Conservation (phyloP, 2,329 filamentous ascomycete species). For the Colletotrichum tanaceti region DNA sequence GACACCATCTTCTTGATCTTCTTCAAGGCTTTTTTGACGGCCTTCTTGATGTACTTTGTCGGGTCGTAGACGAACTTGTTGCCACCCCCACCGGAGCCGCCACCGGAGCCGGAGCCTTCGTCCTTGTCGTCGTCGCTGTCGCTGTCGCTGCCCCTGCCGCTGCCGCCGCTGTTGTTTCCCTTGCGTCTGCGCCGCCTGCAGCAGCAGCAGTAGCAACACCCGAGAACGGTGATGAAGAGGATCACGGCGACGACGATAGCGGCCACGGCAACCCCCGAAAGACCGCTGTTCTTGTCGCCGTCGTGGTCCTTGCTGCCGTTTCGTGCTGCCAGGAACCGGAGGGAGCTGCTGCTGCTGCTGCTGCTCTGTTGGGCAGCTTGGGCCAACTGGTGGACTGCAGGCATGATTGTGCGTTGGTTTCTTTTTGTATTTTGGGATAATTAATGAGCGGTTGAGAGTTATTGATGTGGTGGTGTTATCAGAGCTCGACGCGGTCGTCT, state of each 20-base stretch:
- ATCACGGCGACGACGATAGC: conserved; percentile 11
- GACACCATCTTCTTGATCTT: conserved; percentile 35
- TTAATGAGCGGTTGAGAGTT: neutral
- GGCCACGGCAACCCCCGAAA: conserved; percentile 11
- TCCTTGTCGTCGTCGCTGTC: neutral
- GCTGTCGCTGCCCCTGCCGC: neutral
- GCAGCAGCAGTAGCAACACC: conserved; percentile 20
- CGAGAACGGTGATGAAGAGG: neutral
- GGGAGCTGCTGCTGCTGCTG: too few relatives aligned
- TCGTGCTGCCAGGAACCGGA: neutral
- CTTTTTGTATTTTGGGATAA: too few relatives aligned
- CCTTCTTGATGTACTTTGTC: conserved; percentile 27
- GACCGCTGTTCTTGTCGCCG: neutral
- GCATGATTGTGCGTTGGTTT: neutral
- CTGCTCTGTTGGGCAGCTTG: too few relatives aligned
- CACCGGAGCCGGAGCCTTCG: neutral
- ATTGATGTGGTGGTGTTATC: neutral
- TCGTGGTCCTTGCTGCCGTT: conserved; percentile 17
- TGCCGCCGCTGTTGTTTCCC: too few relatives aligned
- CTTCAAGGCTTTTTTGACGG: conserved; percentile 24
- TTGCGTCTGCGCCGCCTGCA: conserved; percentile 21
- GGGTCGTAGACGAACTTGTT: conserved; percentile 12
- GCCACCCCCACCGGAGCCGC: too few relatives aligned
- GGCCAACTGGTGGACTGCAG: neutral
- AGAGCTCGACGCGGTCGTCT: neutral